Evolutionary conservation across 2,329 filamentous ascomycete species (phyloP), one percentile per base, ranked within the genome.

Genomic region (Cladophialophora immunda): DNA sequence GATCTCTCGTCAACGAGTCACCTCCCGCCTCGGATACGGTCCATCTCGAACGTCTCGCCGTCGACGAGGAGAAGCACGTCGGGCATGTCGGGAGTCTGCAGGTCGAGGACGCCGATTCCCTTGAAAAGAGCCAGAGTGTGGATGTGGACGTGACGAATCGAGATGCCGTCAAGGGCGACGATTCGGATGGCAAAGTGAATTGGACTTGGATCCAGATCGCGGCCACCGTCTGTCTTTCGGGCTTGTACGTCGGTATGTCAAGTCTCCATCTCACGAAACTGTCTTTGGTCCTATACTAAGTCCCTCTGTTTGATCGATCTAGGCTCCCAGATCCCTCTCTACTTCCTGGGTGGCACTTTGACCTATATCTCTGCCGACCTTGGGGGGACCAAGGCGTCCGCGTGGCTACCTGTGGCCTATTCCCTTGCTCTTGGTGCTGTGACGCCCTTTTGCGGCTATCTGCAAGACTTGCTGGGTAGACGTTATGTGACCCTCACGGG

Each of bases 291-390:
- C 4, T 9, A 53, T 4, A 22, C 27, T 15, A 17, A 38, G 7
- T 19, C 19, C 17, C 19, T 27, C 36, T 38, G 9, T 41, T 17
- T 45, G n/a, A 45, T 9, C 22, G 3, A 47, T 19, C 27, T n/a
- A 55, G 65, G 65, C n/a, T 67, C 65, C 5, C 65, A 67, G 38
- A 55, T 67, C 13, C 65, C 65, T n/a, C 55, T 67, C 36, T 67
- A 67, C 32, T 65, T 67, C 19, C 45, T 65, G 15, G 55, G 55
- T 6, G 65, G 55, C 9, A 60, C 32, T 9, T 27, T 65, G n/a
- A 38, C 58, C n/a, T 67, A 45, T 34, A 67, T 67, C 32, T 30
- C 50, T 34, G 34, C 22, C 9, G 45, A 60, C 25, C 36, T 67
- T 25, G 65, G 65, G 1, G 61, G 58, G 4, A 36, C 55, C 4